Percentiles rank a stretch among this genome's conserved stretches.
phyloP scores from a whole-genome alignment of 2,329 filamentous ascomycete species.

The Epichloe glyceriae region DNA sequence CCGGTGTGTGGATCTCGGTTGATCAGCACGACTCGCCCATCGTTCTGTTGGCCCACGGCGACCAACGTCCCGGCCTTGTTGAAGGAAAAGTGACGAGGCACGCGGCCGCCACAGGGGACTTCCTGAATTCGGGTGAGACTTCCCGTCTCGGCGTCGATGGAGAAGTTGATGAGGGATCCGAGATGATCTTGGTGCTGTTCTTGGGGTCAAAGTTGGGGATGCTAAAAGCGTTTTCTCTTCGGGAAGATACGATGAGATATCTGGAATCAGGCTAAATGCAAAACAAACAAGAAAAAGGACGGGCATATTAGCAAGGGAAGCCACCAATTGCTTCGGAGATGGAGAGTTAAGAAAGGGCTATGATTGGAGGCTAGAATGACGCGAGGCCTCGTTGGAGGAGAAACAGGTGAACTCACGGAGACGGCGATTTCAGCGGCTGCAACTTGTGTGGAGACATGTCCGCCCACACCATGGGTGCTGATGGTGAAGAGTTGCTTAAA shows the following conservation, averaged over 20 bases:
- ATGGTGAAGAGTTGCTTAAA: conserved; percentile 35
- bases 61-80: conserved; percentile 51
- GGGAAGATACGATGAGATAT: conserved; percentile 56
- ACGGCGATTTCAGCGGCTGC: conserved; percentile 43
- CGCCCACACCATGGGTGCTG: conserved; percentile 33
- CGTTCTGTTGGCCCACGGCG: conserved; percentile 52
- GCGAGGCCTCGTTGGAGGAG: neutral
- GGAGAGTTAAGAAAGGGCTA: neutral
- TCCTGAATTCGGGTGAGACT: conserved; percentile 41
- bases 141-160: conserved; percentile 40
- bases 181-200: conserved; percentile 33
- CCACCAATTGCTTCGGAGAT: neutral
- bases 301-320: neutral
- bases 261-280: conserved; percentile 38
- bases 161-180: conserved; percentile 55
- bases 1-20: conserved; percentile 47
- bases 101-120: conserved; percentile 48
- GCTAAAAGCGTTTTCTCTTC: conserved; percentile 43
- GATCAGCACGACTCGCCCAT: conserved; percentile 48
- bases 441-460: conserved; percentile 26
- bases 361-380: neutral
- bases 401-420: conserved; percentile 34
- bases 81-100: conserved; percentile 55
- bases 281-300: neutral
- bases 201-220: conserved; percentile 30